Evolutionary conservation across 2,329 filamentous ascomycete genomes (phyloP).

Genomic region (Gaeumannomyces sp.): DNA sequence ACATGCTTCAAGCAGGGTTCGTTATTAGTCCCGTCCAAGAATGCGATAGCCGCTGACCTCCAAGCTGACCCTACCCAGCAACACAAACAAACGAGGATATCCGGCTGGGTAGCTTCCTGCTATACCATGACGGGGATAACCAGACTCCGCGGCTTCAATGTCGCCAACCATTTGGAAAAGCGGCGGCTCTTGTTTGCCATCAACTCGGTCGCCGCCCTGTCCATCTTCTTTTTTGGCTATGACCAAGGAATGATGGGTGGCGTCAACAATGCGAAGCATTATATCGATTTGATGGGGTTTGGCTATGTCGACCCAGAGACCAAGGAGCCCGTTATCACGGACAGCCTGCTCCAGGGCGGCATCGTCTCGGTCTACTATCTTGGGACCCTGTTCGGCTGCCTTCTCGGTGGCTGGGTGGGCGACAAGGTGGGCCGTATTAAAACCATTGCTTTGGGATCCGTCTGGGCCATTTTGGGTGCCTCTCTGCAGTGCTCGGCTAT

Average conservation of each 20-base stretch:
- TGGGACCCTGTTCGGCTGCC: slow-evolving; percentile 55
- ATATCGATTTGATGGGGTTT: slow-evolving; percentile 58
- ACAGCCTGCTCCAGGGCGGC: slow-evolving; percentile 56
- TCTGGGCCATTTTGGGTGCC: slow-evolving; percentile 56
- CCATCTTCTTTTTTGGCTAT: slow-evolving; percentile 63
- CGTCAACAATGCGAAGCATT: slow-evolving; percentile 59
- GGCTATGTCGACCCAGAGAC: slow-evolving; percentile 49
- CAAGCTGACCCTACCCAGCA: not conserved
- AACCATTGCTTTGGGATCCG: slow-evolving; percentile 53
- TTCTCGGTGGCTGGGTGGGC: slow-evolving; percentile 51
- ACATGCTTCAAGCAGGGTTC: too few relatives aligned
- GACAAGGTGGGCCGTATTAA: slow-evolving; percentile 57
- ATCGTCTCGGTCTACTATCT: slow-evolving; percentile 53
- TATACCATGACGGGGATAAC: slow-evolving; percentile 1
- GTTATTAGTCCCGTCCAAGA: not conserved
- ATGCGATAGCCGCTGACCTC: not conserved
- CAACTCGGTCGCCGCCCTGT: slow-evolving; percentile 57
- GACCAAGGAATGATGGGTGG: slow-evolving; percentile 55
- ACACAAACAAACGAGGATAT: not conserved
- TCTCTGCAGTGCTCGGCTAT: slow-evolving; percentile 58
- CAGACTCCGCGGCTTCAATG: slow-evolving; percentile 17
- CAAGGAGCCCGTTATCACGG: slow-evolving; percentile 44
- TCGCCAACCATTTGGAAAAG: slow-evolving; percentile 50
- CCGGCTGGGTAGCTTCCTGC: too few relatives aligned
- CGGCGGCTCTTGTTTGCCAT: slow-evolving; percentile 50